These are phyloP conservation scores for Berberis vulgaris DNA, from an alignment of 164 flowering plant genomes.

Conservation along the genomic window DNA sequence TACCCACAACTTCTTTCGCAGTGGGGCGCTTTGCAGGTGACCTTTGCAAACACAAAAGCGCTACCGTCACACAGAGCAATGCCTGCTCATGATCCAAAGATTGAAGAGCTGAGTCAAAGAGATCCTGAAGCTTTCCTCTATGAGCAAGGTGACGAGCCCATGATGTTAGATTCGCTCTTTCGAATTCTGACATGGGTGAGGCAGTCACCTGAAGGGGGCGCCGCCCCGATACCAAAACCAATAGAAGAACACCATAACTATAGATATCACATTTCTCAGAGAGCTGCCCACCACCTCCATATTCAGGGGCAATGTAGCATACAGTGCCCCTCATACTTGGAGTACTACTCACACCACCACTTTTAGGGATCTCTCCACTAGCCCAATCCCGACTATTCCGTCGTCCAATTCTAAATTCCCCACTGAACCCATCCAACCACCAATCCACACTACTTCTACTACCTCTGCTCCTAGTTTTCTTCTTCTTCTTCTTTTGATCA, in stretches of 20 bases:
- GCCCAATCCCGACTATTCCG: constrained; percentile 56
- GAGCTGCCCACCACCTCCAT: constrained; percentile 64
- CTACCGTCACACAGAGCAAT: constrained; percentile 70
- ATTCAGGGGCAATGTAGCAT: constrained; percentile 93
- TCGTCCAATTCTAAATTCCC: constrained; percentile 43
- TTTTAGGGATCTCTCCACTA: constrained; percentile 68
- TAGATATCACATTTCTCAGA: constrained; percentile 90
- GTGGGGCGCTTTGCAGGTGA: constrained; percentile 67
- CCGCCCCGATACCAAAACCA: constrained; percentile 84
- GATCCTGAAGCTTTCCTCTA: constrained; percentile 72
- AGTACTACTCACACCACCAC: constrained; percentile 86
- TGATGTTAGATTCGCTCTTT: constrained; percentile 77
- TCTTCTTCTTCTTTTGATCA: constrained; percentile 37
- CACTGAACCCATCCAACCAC: constrained; percentile 83
- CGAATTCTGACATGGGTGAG: constrained; percentile 90
- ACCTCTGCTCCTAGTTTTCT: constrained; percentile 35
- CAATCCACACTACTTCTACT: constrained; percentile 69
- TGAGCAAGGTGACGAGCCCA: constrained; percentile 89
- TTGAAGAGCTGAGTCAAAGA: constrained; percentile 58
- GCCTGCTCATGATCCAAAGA: constrained; percentile 62
- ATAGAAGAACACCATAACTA: constrained; percentile 78
- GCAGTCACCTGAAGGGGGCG: constrained; percentile 85
- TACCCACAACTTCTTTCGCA: constrained; percentile 60
- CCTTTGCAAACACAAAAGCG: constrained; percentile 78
- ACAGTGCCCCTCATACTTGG: constrained; percentile 99